Conservation (phyloP, 148 eudicot species). For the Rhododendron mucronatum region DNA sequence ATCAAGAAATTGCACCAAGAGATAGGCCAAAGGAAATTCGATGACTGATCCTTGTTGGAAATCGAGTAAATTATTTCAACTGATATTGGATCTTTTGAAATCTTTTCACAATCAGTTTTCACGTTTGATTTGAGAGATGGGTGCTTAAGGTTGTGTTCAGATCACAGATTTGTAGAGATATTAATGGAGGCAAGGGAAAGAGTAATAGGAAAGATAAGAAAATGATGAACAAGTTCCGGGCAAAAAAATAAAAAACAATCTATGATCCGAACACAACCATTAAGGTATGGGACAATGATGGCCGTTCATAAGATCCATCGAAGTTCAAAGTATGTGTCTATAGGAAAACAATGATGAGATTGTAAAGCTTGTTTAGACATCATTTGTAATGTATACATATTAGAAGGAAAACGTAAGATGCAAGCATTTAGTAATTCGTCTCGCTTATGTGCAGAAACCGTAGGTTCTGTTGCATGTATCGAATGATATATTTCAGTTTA, state of each 20-base stretch:
- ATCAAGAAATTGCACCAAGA: constrained; percentile 30
- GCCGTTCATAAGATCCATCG: neutral
- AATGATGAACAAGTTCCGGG: neutral
- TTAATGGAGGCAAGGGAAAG: neutral
- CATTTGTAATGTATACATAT: neutral
- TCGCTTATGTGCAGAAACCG: neutral
- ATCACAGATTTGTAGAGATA: neutral
- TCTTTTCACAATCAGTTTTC: neutral
- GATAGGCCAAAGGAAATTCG: constrained; percentile 22
- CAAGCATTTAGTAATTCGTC: neutral
- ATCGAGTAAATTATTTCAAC: constrained; percentile 34
- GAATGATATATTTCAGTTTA: neutral
- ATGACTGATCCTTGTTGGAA: constrained; percentile 35
- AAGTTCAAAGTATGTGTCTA: neutral
- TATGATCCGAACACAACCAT: neutral
- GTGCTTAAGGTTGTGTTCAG: neutral
- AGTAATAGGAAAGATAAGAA: neutral
- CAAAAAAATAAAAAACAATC: neutral
- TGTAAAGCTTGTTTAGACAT: neutral
- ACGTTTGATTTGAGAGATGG: neutral
- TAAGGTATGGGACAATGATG: neutral
- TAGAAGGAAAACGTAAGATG: neutral
- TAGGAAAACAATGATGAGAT: neutral
- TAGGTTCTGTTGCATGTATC: neutral
- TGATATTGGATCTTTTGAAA: constrained; percentile 12